phyloP scores from a whole-genome alignment of 2,329 filamentous ascomycete genomes.

The Monosporascus sp. region DNA sequence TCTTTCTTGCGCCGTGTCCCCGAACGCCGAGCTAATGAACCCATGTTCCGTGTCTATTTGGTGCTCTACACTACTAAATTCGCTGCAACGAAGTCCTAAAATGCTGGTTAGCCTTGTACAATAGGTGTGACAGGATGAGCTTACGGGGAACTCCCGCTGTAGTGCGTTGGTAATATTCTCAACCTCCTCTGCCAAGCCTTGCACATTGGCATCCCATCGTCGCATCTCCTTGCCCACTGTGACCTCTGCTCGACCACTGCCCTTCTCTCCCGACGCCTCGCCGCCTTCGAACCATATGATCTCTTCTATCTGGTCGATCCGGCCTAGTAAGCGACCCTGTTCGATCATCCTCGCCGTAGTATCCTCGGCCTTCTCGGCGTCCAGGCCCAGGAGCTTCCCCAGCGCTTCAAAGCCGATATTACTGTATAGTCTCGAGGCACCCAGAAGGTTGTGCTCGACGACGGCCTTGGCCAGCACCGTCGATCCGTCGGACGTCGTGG shows the following conservation, averaged over 20 bases:
- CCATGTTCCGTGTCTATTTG: not conserved
- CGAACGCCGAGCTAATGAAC: too few species aligned
- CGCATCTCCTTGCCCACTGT: slow-evolving; percentile 66
- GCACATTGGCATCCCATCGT: slow-evolving; percentile 85
- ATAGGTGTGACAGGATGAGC: slow-evolving; percentile 17
- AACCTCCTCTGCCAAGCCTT: slow-evolving; percentile 80
- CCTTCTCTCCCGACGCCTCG: slow-evolving; percentile 63
- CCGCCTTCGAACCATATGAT: slow-evolving; percentile 80
- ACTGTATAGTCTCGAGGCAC: slow-evolving; percentile 70
- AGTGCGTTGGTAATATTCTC: slow-evolving; percentile 79
- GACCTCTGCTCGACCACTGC: slow-evolving; percentile 59
- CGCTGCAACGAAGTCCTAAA: slow-evolving; percentile 50
- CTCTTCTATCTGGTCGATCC: slow-evolving; percentile 89
- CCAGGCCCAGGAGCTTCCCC: slow-evolving; percentile 70
- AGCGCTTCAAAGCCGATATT: slow-evolving; percentile 75
- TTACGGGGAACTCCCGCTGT: slow-evolving; percentile 70
- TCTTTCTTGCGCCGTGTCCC: too few species aligned
- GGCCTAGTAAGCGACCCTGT: slow-evolving; percentile 78
- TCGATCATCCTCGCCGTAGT: slow-evolving; percentile 96
- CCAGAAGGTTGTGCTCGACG: slow-evolving; percentile 91
- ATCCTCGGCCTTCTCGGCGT: slow-evolving; percentile 76
- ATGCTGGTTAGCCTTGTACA: not conserved
- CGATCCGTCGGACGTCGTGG: slow-evolving; percentile 80
- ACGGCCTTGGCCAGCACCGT: slow-evolving; percentile 92
- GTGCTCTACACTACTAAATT: slow-evolving; percentile 38